Base-by-base conservation (phyloP, 2,329 filamentous ascomycete genomes). In the Pyrenochaeta sp. region DNA sequence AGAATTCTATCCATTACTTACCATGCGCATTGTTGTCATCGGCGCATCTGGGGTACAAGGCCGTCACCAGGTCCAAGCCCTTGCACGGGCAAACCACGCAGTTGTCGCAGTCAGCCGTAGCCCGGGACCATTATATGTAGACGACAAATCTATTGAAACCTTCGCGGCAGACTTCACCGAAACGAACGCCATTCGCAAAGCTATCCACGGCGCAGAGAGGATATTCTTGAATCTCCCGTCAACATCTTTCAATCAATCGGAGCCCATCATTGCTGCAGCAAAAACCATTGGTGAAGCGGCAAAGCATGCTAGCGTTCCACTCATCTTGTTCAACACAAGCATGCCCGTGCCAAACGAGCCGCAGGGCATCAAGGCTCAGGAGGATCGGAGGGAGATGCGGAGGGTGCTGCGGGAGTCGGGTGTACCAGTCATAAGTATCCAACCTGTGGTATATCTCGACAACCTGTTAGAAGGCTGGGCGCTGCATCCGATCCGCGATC, bases 391-490 rank as follows among this genome's bases (percentile, higher is more conserved):
- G 20, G 56, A 61, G 37, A 77, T 77, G 58, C 66, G 69, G 7
- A 51, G 51, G 0, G 32, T 75, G 7, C 62, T 77, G 14, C 58
- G 75, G 7, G 66, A 61, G 0, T 60, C 58, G 1, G 69, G 70
- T 17, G 54, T 77, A 2, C 62, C 69, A 7, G 60, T 75, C 32
- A 67, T 77, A 41, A 69, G 64, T 49, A 75, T 77, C 18, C 68
- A 78, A 50, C 75, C 75, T 4, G 75, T 77, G 7, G 71, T 71
- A 11, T 78, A 75, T 54, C 61, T 78, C 7, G 75, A 78, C 52
- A 78, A 77, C 31, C 60, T 77, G 0, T 67, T 77, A 7, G 74
- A 77, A 56, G 75, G 75, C 30, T 77, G 75, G 75, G 74, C 75
- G 3, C 54, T 75, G 11, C 68, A 70, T 1, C 70, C 74, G 0